Evolutionary conservation across 2,329 filamentous ascomycete genomes (phyloP).

Genomic region (Diaporthe australafricana): DNA sequence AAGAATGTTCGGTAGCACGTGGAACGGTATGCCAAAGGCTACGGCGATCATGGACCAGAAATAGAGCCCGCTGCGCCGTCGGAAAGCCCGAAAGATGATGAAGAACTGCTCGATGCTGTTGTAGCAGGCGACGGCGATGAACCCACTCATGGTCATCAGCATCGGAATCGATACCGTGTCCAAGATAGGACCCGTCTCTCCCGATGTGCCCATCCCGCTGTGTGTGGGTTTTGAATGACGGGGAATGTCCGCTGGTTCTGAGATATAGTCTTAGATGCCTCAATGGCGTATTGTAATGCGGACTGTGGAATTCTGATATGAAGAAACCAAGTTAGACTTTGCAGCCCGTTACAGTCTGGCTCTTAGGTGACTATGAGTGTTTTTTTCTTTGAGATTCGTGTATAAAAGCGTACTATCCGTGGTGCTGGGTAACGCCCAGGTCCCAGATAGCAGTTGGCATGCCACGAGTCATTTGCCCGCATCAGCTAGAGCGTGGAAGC

Average conservation of each 20-base stretch:
- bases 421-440: background rate
- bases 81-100: slow-evolving; percentile 3
- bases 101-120: slow-evolving; percentile 7
- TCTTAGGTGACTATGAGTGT: background rate
- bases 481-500: background rate
- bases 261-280: background rate
- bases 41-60: slow-evolving; percentile 7
- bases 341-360: background rate
- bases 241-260: background rate
- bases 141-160: slow-evolving; percentile 12
- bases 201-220: background rate
- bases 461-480: background rate
- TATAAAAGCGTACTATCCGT: background rate
- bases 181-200: slow-evolving; percentile 2
- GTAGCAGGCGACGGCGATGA: slow-evolving; percentile 6
- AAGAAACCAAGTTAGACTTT: background rate
- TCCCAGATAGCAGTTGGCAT: too few species aligned
- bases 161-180: background rate
- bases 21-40: background rate
- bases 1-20: background rate
- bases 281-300: background rate
- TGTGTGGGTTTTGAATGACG: background rate
- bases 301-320: background rate
- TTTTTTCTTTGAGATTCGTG: background rate
- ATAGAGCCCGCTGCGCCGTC: slow-evolving; percentile 7